A percentile compares a stretch with the other conserved stretches of the same genome.
phyloP scores from a whole-genome alignment of 805 yeast species.

The Cephaloascus albidus region DNA sequence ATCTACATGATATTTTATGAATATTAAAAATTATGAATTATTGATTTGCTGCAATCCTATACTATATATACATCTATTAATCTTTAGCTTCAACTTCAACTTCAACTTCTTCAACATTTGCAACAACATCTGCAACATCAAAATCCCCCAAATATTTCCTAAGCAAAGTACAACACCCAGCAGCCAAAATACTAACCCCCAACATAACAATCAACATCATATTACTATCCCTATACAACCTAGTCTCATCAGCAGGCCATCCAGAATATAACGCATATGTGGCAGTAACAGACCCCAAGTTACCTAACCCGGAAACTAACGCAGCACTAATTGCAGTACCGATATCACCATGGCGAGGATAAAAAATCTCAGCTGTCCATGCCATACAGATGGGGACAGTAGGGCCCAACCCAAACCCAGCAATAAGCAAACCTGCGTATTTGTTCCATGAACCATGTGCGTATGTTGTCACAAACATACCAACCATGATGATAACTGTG shows the following conservation, averaged over 20 bases:
- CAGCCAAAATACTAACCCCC: constrained; percentile 57
- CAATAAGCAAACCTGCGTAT: constrained; percentile 72
- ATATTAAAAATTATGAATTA: too few relatives aligned
- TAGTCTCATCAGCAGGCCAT: constrained; percentile 69
- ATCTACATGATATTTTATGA: too few relatives aligned
- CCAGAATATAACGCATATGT: constrained; percentile 82
- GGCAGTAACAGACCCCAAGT: constrained; percentile 76
- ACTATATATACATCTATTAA: too few relatives aligned
- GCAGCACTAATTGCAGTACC: constrained; percentile 83
- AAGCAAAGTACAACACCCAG: constrained; percentile 21
- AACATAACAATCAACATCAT: constrained; percentile 77
- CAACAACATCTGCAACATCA: not conserved
- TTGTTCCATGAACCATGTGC: constrained; percentile 68
- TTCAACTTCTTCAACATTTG: too few relatives aligned
- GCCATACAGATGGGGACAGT: constrained; percentile 88
- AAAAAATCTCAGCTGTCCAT: constrained; percentile 70
- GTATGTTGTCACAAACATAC: constrained; percentile 68
- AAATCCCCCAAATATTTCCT: constrained; percentile 9
- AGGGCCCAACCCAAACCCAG: constrained; percentile 86
- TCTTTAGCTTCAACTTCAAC: too few relatives aligned
- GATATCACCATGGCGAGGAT: constrained; percentile 65
- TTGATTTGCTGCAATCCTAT: too few relatives aligned
- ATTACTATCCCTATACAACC: constrained; percentile 60
- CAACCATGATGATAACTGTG: constrained; percentile 59
- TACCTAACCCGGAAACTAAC: constrained; percentile 77